Evolutionary conservation across 495 filamentous ascomycete species (phyloP), one percentile per base, ranked within the genome.

Genomic region (Monascus purpureus): DNA sequence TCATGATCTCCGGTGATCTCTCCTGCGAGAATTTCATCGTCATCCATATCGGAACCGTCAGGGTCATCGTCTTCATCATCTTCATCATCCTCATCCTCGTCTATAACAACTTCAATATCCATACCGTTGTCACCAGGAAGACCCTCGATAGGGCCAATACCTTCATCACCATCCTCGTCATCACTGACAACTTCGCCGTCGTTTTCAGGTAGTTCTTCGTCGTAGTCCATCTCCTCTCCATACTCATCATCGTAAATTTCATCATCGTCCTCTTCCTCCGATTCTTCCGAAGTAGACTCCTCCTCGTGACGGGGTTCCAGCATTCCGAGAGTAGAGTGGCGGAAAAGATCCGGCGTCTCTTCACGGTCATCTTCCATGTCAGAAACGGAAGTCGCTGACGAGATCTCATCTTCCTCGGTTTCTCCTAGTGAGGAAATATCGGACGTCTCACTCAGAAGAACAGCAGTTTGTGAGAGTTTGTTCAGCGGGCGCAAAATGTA

Each of bases 311-410:
- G 72, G 39, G 80, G 82, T 48, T 95, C 90, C 36, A 93, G 74
- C 73, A 99, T 86, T 23, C 92, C 92, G 19, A 99, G 66, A 3
- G 92, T 83, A 3, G 90, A 95, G 47, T 96, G 93, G 25, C 90
- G 77, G 58, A 93, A 96, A 6, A 99, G 72, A 60, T 99, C 92
- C 13, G 90, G 90, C 6, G 92, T 96, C 49, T 96, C 88, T 51
- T 96, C 90, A 13, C 92, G 81, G 36, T 83, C 78, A 44, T 86
- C 81, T 18, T 86, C 83, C 19, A 82, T 60, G 32, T 93, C 83
- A 6, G 85, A 92, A 26, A 92, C 72, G 0, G 90, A 95, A 7
- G 87, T 86, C 16, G 88, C 77, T 13, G 84, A 85, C 4, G 79
- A 80, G 17, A 93, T 84, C 23, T 94, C 92, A 33, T 92, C 87